These are phyloP conservation scores for Hypholoma sublateritium DNA, from an alignment of 768 basidiomycete species.

Conservation along the genomic window DNA sequence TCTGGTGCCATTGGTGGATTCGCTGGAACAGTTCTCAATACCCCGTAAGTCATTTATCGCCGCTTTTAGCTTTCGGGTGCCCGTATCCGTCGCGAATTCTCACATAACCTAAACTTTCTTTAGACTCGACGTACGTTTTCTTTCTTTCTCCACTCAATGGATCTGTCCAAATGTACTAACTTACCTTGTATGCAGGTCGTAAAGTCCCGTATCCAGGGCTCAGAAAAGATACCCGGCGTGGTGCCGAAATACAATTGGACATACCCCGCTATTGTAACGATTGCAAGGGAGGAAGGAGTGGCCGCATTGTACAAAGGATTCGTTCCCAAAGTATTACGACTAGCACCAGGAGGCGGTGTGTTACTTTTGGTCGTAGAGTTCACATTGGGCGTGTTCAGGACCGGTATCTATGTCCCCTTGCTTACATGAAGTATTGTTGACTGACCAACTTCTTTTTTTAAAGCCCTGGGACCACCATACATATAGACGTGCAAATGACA, in stretches of 20 bases:
- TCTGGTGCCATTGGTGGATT: constrained; percentile 91
- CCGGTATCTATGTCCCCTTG: constrained; percentile 42
- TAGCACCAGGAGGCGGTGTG: constrained; percentile 96
- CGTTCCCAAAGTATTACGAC: constrained; percentile 89
- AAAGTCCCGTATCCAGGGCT: constrained; percentile 92
- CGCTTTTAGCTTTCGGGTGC: neutral
- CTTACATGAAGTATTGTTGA: neutral
- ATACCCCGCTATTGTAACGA: constrained; percentile 81
- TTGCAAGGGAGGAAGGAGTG: constrained; percentile 85
- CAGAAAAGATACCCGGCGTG: constrained; percentile 63
- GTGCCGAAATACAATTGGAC: constrained; percentile 92
- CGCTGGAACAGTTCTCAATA: constrained; percentile 88
- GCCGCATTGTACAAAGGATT: constrained; percentile 93
- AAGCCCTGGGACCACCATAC: constrained; percentile 54
- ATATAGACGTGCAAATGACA: constrained; percentile 25
- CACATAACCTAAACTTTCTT: neutral
- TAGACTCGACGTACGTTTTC: constrained; percentile 33
- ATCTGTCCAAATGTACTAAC: neutral
- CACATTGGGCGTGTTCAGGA: constrained; percentile 74
- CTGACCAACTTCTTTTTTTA: constrained; percentile 17
- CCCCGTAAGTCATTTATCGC: constrained; percentile 58
- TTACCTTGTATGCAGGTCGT: constrained; percentile 62
- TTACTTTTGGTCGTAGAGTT: constrained; percentile 92
- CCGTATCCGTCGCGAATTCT: neutral
- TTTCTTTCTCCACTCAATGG: neutral